Evolutionary conservation across 345 rosid species (phyloP).

Genomic region (Lepidium sativum): DNA sequence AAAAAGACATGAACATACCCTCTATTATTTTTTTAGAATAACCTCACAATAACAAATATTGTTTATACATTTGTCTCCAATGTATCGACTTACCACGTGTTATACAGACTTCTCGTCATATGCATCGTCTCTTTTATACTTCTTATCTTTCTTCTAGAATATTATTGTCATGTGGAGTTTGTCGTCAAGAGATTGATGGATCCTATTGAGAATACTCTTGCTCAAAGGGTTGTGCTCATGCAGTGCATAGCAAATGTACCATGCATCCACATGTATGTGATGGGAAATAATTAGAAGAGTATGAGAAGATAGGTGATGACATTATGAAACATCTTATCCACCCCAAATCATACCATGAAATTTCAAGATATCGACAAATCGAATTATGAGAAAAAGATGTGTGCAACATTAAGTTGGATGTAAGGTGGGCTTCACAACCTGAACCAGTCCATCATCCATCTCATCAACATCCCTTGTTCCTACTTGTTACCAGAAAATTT

Average conservation of each 20-base stretch:
- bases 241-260: slow-evolving; percentile 6
- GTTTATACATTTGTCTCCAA: too few species aligned
- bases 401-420: not conserved
- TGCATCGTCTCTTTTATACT: too few species aligned
- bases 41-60: too few species aligned
- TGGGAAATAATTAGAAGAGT: not conserved
- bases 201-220: slow-evolving; percentile 5
- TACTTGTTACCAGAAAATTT: too few species aligned
- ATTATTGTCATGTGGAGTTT: not conserved
- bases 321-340: not conserved
- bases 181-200: not conserved
- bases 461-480: not conserved
- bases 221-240: not conserved
- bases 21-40: too few species aligned
- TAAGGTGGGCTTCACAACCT: not conserved
- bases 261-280: not conserved
- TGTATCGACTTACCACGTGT: too few species aligned
- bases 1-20: too few species aligned
- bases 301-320: not conserved
- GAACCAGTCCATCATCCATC: not conserved
- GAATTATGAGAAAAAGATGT: not conserved
- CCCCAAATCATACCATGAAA: not conserved
- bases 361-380: not conserved
- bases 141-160: not conserved
- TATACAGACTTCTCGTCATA: too few species aligned